phyloP scores from a whole-genome alignment of 345 rosid genomes.

The Dimocarpus longan region DNA sequence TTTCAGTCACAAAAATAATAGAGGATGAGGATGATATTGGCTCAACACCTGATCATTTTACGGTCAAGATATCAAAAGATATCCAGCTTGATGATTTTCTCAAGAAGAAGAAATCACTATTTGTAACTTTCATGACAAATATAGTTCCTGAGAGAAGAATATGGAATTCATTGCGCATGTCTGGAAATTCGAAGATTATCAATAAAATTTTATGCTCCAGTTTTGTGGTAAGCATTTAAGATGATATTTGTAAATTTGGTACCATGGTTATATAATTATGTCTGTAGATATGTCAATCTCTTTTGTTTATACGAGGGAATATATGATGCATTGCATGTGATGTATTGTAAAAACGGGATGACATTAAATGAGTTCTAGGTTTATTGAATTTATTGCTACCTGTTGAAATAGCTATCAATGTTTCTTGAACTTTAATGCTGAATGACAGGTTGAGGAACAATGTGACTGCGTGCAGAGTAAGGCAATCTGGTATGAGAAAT shows the following conservation, averaged over 20 bases:
- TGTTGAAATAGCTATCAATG: not conserved
- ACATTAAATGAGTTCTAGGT: not conserved
- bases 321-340: not conserved
- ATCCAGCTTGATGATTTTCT: not conserved
- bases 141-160: conserved; percentile 37
- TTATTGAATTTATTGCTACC: not conserved
- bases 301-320: not conserved
- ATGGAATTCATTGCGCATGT: conserved; percentile 42
- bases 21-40: conserved; percentile 3
- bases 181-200: conserved; percentile 28
- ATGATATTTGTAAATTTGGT: not conserved
- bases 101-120: conserved; percentile 16
- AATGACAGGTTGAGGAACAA: not conserved
- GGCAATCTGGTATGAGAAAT: not conserved
- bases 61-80: conserved; percentile 16
- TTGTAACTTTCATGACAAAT: conserved; percentile 34
- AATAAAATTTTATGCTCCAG: conserved; percentile 27
- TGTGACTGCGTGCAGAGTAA: not conserved
- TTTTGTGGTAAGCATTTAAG: conserved; percentile 31
- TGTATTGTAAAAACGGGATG: not conserved
- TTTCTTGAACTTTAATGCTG: not conserved
- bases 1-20: conserved; percentile 15
- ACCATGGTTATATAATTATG: not conserved
- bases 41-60: conserved; percentile 23
- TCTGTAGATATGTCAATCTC: not conserved